Evolutionary conservation across 192 early-diverging fungal genomes (phyloP).

Genomic region (Podila minutissima): DNA sequence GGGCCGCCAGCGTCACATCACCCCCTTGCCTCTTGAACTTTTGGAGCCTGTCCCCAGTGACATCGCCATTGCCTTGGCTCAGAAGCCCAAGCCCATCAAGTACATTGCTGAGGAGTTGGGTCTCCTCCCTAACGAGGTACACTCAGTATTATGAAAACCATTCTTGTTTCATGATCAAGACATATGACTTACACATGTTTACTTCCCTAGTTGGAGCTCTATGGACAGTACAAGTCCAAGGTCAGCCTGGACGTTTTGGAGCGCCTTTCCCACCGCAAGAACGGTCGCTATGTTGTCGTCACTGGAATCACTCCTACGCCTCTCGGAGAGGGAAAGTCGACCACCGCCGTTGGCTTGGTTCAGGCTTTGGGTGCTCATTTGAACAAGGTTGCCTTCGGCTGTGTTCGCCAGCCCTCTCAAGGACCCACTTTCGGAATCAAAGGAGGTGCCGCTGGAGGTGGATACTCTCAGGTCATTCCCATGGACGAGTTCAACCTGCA

Average conservation of each 20-base stretch:
- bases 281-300: constrained; percentile 95
- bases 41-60: constrained; percentile 90
- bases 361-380: constrained; percentile 97
- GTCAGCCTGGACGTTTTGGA: constrained; percentile 84
- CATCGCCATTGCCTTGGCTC: constrained; percentile 92
- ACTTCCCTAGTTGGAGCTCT: constrained; percentile 76
- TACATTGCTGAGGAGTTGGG: constrained; percentile 88
- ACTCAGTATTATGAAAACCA: too few relatives aligned
- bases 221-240: constrained; percentile 93
- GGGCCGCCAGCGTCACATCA: constrained; percentile 57
- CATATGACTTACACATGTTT: too few relatives aligned
- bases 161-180: too few relatives aligned
- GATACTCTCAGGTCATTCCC: constrained; percentile 99
- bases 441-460: constrained; percentile 97
- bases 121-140: constrained; percentile 72
- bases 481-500: constrained; percentile 99
- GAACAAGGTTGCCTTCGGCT: constrained; percentile 88
- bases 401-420: constrained; percentile 99
- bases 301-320: constrained; percentile 99
- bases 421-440: constrained; percentile 99
- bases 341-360: constrained; percentile 92
- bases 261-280: constrained; percentile 77
- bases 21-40: constrained; percentile 71
- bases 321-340: constrained; percentile 99
- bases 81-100: constrained; percentile 87